Base-by-base conservation (phyloP, 768 basidiomycete genomes). In the Boletus rufocinnamomeus region DNA sequence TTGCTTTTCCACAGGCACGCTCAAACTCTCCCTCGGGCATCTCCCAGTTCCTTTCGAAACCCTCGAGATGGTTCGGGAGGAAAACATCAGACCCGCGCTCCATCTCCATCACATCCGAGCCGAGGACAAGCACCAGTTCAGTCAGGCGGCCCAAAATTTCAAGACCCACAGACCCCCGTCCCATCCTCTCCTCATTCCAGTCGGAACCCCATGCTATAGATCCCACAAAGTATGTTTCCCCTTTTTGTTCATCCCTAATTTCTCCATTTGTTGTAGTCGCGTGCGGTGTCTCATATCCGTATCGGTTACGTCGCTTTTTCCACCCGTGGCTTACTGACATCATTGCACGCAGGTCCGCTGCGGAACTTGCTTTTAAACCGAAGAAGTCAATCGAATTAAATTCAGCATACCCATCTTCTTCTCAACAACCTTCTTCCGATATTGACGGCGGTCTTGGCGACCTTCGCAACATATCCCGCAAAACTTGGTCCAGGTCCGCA, bases 151-250 rank as follows among this genome's bases (percentile, higher is more conserved):
- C 84, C 53, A 92, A 91, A 79, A 93, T 93, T 38, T 93, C 91
- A 34, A 85, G 87, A 47, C 91, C 91, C 1, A 91, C 89, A 6
- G 91, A 93, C 65, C 91, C 89, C 10, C 76, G 91, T 23, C 91
- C 89, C 3, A 87, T 93, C 54, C 72, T 88, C 62, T 63, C 74
- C 3, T 74, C 72, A 19, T 63, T 79, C 46, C 75, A 74, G 62
- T 66, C 70, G 21, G 84, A 88, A 62, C 76, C 74, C 2, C 83
- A 83, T 63, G 74, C 76, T 40, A 69, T 75, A 52, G 76, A 79
- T 57, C 80, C 81, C 62, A 75, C 77, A 68, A 80, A 79, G 89
- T 87, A 73, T 75, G 86, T 74, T 4, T 25, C 23, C 13, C 5
- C 10, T 50, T 44, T 44, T 54, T 32, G 1, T 38, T 19, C 35